Base-by-base conservation (phyloP, 805 yeast species). In the Danielia reshetovae region DNA sequence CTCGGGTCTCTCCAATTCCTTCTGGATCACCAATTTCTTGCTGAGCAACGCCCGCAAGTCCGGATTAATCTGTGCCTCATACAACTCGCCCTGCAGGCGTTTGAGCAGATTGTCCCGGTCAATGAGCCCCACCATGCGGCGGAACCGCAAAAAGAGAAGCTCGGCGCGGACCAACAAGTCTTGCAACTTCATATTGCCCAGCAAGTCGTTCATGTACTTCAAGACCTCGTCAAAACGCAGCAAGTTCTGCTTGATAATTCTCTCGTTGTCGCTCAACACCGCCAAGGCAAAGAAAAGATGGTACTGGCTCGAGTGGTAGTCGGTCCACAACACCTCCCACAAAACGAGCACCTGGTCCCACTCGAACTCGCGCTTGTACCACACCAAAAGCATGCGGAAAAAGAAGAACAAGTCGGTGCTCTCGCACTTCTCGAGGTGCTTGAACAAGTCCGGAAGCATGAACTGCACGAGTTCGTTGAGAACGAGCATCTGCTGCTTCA, bases 311-410 rank as follows among this genome's bases (percentile, higher is more conserved):
- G 90, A 75, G 51, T 85, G 79, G 50, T 65, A 82, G 60, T 90
- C 90, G 0, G 97, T 90, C 80, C 93, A 86, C 30, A 93, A 65
- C 3, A 84, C 79, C 53, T 90, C 98, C 97, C 97, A 90, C n/a
- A 90, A 68, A 18, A 74, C 66, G 52, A 84, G 62, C 1, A 86
- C 84, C 35, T 85, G 85, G 30, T 75, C 75, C 74, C 90, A 85
- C 18, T 72, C 74, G 43, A 93, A 81, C 52, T 93, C 98, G 32
- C 98, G 75, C 57, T 93, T 93, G 56, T 75, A 93, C 96, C 96
- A 89, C 2, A 93, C 97, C 25, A 93, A 66, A 11, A 93, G 63
- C 97, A 93, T 90, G 40, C 97, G 69, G 68, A 93, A 93, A 50
- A 89, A 88, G 69, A 93, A 93, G 55, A 93, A 93, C 42, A 93